Percentiles rank a stretch among this genome's conserved stretches.
Evolutionary conservation across 163 green algal species (phyloP).

Genomic region (Smithsoniella earleae): DNA sequence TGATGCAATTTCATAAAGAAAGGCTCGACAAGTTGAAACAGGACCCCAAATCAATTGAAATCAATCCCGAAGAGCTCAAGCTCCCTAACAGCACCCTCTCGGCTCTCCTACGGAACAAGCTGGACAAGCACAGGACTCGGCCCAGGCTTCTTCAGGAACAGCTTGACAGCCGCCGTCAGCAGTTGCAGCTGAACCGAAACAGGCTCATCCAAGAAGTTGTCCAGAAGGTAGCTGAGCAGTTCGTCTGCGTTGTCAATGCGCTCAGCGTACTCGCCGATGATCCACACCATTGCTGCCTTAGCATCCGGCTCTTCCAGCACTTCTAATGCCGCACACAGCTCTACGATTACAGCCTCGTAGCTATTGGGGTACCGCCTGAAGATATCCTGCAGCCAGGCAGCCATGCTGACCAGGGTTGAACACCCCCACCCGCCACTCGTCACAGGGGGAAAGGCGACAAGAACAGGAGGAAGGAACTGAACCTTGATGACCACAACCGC

Average conservation of each 20-base stretch:
- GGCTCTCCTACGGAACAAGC: no score
- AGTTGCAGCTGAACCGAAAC: slow-evolving; percentile 90
- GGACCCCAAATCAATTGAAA: no score
- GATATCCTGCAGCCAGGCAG: slow-evolving; percentile 65
- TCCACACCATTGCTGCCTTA: slow-evolving; percentile 89
- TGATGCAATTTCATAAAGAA: no score
- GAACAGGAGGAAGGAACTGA: neutral
- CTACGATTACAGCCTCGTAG: slow-evolving; percentile 84
- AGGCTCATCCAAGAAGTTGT: slow-evolving; percentile 92
- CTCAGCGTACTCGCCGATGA: slow-evolving; percentile 98
- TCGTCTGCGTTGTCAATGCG: slow-evolving; percentile 98
- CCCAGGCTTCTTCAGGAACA: slow-evolving; percentile 95
- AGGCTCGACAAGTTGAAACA: no score
- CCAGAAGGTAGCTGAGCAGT: slow-evolving; percentile 91
- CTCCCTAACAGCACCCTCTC: no score
- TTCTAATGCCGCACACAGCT: slow-evolving; percentile 90
- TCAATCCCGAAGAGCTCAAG: no score
- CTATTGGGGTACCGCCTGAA: slow-evolving; percentile 94
- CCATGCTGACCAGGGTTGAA: no score
- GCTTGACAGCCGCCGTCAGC: slow-evolving; percentile 95
- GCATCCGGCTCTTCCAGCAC: slow-evolving; percentile 95
- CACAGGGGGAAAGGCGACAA: neutral
- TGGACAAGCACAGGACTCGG: slow-evolving; percentile 48
- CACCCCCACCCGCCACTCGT: no score
- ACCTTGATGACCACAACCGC: slow-evolving; percentile 93